Conservation (phyloP, 495 filamentous ascomycete species). For the Friedmanniomyces simplex region DNA sequence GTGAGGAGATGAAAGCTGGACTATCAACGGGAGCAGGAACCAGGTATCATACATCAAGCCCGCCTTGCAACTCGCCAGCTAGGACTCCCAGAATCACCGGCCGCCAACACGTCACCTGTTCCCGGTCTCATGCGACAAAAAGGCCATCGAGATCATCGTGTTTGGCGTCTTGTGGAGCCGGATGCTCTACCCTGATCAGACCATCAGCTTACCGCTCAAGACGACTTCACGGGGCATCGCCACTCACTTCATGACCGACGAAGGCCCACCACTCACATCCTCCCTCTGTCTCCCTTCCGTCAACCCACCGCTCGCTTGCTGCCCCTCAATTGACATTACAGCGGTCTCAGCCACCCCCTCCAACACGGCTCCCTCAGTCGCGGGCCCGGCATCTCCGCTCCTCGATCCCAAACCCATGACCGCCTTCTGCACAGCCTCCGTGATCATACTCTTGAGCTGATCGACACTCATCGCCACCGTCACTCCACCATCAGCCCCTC, state of each 20-base stretch:
- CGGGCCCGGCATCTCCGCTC: not conserved
- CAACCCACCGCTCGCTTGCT: not conserved
- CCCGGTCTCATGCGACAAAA: not conserved
- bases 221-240: not conserved
- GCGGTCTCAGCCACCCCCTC: not conserved
- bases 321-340: not conserved
- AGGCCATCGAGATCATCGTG: not conserved
- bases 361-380: not conserved
- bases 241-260: not conserved
- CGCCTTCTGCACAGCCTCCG: slow-evolving; percentile 15
- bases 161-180: not conserved
- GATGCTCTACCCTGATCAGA: not conserved
- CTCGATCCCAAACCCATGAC: not conserved
- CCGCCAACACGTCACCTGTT: not conserved
- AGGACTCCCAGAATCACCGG: no score
- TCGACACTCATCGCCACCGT: slow-evolving; percentile 10
- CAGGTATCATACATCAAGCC: no score
- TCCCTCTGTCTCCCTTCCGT: no score
- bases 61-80: no score
- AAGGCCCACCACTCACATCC: not conserved
- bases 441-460: slow-evolving; percentile 14
- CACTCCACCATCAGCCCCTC: not conserved
- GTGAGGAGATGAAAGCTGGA: no score
- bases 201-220: not conserved
- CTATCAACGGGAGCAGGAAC: no score